Evolutionary conservation across 176 grass and related monocot species (phyloP).

Genomic region (Rhynchospora tenuis): DNA sequence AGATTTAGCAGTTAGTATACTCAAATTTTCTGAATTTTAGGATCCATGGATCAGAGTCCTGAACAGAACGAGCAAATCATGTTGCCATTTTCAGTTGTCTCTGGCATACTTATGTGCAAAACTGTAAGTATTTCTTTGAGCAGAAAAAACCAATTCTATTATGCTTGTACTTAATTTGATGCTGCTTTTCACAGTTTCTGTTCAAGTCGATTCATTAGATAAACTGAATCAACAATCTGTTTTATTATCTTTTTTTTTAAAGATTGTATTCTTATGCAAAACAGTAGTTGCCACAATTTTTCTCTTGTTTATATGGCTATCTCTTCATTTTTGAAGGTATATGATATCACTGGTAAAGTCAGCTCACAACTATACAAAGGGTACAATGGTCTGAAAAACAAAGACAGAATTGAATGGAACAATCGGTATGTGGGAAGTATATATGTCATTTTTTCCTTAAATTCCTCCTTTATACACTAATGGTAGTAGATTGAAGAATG

Average conservation of each 20-base stretch:
- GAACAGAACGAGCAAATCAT: constrained; percentile 24
- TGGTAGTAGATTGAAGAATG: not conserved
- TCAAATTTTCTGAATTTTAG: not conserved
- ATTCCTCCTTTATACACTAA: not conserved
- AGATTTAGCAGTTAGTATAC: not conserved
- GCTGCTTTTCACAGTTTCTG: not conserved
- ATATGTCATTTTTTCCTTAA: not conserved
- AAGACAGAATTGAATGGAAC: constrained; percentile 69
- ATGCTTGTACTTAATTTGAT: not conserved
- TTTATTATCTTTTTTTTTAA: not conserved
- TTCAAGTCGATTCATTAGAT: not conserved
- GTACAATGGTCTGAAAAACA: constrained; percentile 44
- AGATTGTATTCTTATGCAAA: not conserved
- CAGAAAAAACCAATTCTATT: not conserved
- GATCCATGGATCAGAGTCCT: constrained; percentile 31
- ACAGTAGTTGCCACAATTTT: not conserved
- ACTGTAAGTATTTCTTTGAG: constrained; percentile 19
- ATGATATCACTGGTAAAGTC: constrained; percentile 38
- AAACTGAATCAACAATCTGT: not conserved
- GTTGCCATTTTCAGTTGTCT: constrained; percentile 28
- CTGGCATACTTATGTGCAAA: constrained; percentile 38
- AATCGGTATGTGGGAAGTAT: constrained; percentile 38
- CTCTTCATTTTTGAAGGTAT: constrained; percentile 34
- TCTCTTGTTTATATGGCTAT: not conserved
- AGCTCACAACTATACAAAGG: constrained; percentile 47